Percentiles rank a stretch among this genome's conserved stretches.
Conservation (phyloP, 2,329 filamentous ascomycete genomes). For the Salinomyces thailandicus region DNA sequence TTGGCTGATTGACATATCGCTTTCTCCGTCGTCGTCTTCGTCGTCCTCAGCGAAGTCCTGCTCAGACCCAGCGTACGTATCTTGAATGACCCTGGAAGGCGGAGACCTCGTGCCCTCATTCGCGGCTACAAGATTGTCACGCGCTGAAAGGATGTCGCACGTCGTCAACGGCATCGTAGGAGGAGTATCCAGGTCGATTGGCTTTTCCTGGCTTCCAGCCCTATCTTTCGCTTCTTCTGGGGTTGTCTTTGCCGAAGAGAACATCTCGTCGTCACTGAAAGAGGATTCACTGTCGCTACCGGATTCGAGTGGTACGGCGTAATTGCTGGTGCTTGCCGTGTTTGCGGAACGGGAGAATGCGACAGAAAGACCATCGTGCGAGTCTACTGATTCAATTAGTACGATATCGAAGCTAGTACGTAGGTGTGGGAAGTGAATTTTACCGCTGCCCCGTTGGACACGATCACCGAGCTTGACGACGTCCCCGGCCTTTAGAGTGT, state of each 20-base stretch:
- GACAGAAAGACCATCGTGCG: constrained; percentile 19
- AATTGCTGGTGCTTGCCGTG: no score
- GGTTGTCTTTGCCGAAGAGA: constrained; percentile 20
- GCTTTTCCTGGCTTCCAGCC: constrained; percentile 14
- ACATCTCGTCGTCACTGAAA: constrained; percentile 5
- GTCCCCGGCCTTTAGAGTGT: constrained; percentile 18
- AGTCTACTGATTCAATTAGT: no score
- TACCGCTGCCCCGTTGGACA: constrained; percentile 20
- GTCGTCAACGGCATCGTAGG: no score
- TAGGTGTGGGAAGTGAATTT: no score
- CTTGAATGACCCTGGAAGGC: constrained; percentile 6
- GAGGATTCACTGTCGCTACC: constrained; percentile 13
- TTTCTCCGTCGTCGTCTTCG: constrained; percentile 1
- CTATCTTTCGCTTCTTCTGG: constrained; percentile 16
- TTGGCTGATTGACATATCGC: constrained; percentile 1
- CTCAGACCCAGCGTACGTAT: constrained; percentile 8
- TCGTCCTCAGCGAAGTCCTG: constrained; percentile 3
- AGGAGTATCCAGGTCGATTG: constrained; percentile 12
- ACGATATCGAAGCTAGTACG: no score
- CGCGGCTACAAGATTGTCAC: no score
- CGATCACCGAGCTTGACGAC: constrained; percentile 23
- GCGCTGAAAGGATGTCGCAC: no score
- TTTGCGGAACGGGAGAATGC: constrained; percentile 8
- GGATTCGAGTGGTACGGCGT: constrained; percentile 7
- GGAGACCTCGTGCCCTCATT: background rate